These are phyloP conservation scores for Kitagawia praeruptora DNA, from an alignment of 129 eudicot genomes.

Conservation along the genomic window DNA sequence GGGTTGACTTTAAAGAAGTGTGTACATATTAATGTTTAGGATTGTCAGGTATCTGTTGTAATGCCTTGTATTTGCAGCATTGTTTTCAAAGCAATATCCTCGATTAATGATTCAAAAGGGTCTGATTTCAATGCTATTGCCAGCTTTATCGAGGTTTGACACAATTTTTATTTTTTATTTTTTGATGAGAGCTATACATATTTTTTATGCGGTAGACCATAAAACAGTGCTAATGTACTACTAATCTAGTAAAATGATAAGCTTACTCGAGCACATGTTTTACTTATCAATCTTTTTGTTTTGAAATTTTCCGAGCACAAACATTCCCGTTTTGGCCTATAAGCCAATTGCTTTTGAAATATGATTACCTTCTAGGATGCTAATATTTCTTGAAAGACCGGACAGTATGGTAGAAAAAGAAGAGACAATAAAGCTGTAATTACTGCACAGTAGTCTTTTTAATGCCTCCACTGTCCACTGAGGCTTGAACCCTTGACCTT, in stretches of 20 bases:
- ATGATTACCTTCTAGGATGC: neutral
- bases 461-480: neutral
- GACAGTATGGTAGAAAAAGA: neutral
- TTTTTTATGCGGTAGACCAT: neutral
- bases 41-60: constrained; percentile 2
- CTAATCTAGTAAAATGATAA: neutral
- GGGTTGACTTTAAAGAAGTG: neutral
- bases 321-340: neutral
- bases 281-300: neutral
- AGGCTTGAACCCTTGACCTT: neutral
- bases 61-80: constrained; percentile 19
- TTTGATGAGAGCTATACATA: neutral
- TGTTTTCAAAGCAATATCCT: constrained; percentile 38
- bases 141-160: constrained; percentile 40
- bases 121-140: constrained; percentile 28
- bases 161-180: neutral
- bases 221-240: neutral
- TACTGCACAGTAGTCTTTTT: neutral
- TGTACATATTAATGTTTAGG: neutral
- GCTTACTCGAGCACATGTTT: neutral
- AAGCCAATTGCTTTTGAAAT: neutral
- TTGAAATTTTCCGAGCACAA: neutral
- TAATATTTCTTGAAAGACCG: neutral
- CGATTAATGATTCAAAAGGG: constrained; percentile 30
- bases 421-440: neutral